Evolutionary conservation across 2,329 filamentous ascomycete genomes (phyloP).

Genomic region (Sporothrix brasiliensis): DNA sequence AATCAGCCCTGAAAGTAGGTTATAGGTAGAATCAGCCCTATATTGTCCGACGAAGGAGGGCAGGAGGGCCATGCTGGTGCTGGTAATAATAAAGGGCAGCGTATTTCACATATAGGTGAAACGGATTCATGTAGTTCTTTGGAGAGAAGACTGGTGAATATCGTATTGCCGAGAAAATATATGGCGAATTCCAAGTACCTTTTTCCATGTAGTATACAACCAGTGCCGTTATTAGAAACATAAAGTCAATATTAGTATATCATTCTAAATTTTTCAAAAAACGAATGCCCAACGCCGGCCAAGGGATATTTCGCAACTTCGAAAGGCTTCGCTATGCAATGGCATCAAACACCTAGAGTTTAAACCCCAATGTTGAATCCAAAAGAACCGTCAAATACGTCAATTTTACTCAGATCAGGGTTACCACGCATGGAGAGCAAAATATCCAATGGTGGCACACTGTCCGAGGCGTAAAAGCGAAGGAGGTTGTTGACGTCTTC

Average conservation of each 20-base stretch:
- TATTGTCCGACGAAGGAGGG: no score
- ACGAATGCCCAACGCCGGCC: background rate
- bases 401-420: slow-evolving; percentile 50
- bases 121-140: background rate
- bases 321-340: background rate
- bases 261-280: background rate
- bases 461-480: slow-evolving; percentile 65
- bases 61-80: no score
- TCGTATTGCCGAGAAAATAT: background rate
- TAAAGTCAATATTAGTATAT: background rate
- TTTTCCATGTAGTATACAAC: background rate
- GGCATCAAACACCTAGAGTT: background rate
- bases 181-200: background rate
- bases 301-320: background rate
- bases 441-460: slow-evolving; percentile 59
- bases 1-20: no score
- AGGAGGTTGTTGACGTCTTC: slow-evolving; percentile 84
- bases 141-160: background rate
- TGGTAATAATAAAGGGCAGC: no score
- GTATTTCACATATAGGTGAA: background rate
- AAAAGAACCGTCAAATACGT: slow-evolving; percentile 62
- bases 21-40: no score
- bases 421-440: slow-evolving; percentile 58
- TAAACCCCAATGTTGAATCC: slow-evolving; percentile 58
- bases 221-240: background rate